phyloP scores from a whole-genome alignment of 176 grass and related monocot species.

The Ensete glaucum region DNA sequence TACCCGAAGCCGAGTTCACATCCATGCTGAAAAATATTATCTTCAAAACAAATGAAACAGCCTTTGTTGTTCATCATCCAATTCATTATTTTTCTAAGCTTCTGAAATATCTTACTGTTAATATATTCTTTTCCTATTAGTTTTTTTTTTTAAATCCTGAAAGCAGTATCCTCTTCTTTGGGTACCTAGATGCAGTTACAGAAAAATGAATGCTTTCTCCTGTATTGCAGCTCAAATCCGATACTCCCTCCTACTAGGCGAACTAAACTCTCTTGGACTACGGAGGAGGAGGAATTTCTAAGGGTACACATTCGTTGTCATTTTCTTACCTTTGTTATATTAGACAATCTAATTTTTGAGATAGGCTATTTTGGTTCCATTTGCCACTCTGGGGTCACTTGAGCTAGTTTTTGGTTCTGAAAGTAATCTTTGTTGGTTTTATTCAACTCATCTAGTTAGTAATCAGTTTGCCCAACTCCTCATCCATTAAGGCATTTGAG shows the following conservation, averaged over 20 bases:
- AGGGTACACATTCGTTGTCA: constrained; percentile 31
- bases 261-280: constrained; percentile 36
- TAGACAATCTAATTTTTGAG: neutral
- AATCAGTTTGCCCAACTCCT: neutral
- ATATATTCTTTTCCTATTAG: neutral
- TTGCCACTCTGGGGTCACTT: neutral
- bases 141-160: neutral
- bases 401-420: neutral
- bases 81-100: too few relatives aligned
- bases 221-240: constrained; percentile 49
- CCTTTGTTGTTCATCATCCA: too few relatives aligned
- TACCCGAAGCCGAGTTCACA: too few relatives aligned
- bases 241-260: constrained; percentile 30
- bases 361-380: neutral
- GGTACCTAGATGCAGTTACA: neutral
- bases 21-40: too few relatives aligned
- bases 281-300: constrained; percentile 42
- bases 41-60: too few relatives aligned
- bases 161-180: neutral
- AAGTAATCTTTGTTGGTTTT: neutral
- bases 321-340: neutral
- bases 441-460: too few relatives aligned
- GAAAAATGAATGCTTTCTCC: neutral
- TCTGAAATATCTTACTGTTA: too few relatives aligned
- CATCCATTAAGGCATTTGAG: neutral